A percentile compares a stretch with the other conserved stretches of the same genome.
Evolutionary conservation across 2,329 filamentous ascomycete genomes (phyloP).

Genomic region (Talaromyces atroroseus): DNA sequence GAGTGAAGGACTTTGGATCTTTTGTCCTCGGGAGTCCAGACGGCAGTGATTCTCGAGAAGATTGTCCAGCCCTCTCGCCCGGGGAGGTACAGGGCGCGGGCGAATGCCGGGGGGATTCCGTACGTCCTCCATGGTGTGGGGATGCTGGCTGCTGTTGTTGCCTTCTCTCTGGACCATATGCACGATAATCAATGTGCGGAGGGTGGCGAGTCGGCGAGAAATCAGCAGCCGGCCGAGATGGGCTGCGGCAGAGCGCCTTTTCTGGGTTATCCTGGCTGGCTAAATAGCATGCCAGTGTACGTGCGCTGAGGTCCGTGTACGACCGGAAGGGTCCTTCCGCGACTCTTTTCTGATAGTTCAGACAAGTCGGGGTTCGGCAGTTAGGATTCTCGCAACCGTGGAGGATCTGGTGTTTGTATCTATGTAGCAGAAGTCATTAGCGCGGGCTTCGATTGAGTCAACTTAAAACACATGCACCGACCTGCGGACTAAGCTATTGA

Average conservation of each 20-base stretch:
- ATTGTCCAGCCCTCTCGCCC: slow-evolving; percentile 6
- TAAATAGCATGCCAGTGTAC: slow-evolving; percentile 72
- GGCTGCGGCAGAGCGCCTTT: slow-evolving; percentile 58
- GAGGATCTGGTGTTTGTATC: slow-evolving; percentile 75
- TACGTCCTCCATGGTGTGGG: neutral
- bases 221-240: slow-evolving; percentile 25
- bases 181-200: slow-evolving; percentile 17
- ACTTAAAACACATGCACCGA: slow-evolving; percentile 31
- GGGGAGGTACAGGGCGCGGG: neutral
- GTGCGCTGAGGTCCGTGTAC: slow-evolving; percentile 75
- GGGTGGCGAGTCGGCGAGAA: slow-evolving; percentile 22
- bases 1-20: slow-evolving; percentile 58
- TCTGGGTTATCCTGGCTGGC: slow-evolving; percentile 75
- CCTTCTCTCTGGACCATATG: neutral
- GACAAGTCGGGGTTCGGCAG: slow-evolving; percentile 73
- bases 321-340: slow-evolving; percentile 65
- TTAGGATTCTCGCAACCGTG: slow-evolving; percentile 66
- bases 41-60: slow-evolving; percentile 19
- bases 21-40: slow-evolving; percentile 33
- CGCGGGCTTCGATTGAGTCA: slow-evolving; percentile 4
- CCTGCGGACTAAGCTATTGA: slow-evolving; percentile 63
- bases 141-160: neutral
- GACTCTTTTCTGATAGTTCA: slow-evolving; percentile 67
- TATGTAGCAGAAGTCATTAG: slow-evolving; percentile 29
- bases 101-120: slow-evolving; percentile 1